Evolutionary conservation across 768 basidiomycete genomes (phyloP).

Genomic region (Calocybe indica): DNA sequence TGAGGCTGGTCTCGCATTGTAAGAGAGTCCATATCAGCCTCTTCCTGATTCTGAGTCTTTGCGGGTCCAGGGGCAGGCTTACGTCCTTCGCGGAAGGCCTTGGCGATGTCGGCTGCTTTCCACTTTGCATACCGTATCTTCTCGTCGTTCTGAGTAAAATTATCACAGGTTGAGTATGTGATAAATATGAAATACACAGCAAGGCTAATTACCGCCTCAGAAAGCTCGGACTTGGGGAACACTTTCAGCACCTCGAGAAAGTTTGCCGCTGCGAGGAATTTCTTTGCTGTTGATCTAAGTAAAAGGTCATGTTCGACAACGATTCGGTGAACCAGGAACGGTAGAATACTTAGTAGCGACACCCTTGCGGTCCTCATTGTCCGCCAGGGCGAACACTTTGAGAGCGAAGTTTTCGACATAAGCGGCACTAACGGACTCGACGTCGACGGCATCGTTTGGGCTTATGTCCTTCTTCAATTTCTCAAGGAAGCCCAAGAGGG

Average conservation of each 20-base stretch:
- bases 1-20: constrained; percentile 6
- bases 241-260: constrained; percentile 86
- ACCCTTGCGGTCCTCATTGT: constrained; percentile 84
- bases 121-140: constrained; percentile 95
- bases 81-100: constrained; percentile 91
- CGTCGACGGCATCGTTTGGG: constrained; percentile 72
- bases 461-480: constrained; percentile 72
- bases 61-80: constrained; percentile 78
- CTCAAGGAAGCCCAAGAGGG: constrained; percentile 75
- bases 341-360: constrained; percentile 60
- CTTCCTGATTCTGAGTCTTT: constrained; percentile 28
- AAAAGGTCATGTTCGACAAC: constrained; percentile 4
- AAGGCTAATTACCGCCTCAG: constrained; percentile 46
- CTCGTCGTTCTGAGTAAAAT: constrained; percentile 55
- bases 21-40: constrained; percentile 7
- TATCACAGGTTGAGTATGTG: not conserved
- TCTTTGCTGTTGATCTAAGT: constrained; percentile 79
- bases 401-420: constrained; percentile 96
- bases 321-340: not conserved
- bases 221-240: constrained; percentile 56
- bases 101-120: constrained; percentile 95
- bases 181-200: not conserved
- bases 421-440: constrained; percentile 77
- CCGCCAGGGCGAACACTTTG: constrained; percentile 82
- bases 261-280: constrained; percentile 91